Conservation (phyloP, 345 rosid species). For the Erucastrum elatum region DNA sequence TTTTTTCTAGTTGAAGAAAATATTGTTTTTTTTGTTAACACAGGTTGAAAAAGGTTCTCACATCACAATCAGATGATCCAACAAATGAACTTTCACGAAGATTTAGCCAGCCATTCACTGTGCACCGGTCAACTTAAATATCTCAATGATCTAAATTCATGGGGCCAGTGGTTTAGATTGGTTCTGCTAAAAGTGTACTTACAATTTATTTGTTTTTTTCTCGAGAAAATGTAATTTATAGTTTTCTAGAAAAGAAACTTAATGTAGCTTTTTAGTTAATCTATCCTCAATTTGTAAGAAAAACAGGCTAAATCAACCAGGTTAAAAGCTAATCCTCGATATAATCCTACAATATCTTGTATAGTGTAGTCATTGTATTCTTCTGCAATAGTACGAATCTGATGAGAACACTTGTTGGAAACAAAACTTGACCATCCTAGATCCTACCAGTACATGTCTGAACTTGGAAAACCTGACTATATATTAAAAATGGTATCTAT, state of each 20-base stretch:
- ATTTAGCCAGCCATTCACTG: neutral
- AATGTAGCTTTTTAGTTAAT: neutral
- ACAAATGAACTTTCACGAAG: neutral
- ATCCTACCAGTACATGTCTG: too few relatives aligned
- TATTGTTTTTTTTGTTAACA: neutral
- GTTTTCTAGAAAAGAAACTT: neutral
- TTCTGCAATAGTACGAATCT: too few relatives aligned
- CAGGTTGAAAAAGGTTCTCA: neutral
- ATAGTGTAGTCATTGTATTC: too few relatives aligned
- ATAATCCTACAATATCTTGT: too few relatives aligned
- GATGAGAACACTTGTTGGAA: too few relatives aligned
- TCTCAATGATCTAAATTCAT: neutral
- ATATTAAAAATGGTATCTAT: neutral
- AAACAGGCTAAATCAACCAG: too few relatives aligned
- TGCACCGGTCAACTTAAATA: neutral
- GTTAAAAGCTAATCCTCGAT: too few relatives aligned
- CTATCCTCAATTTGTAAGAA: too few relatives aligned
- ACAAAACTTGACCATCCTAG: too few relatives aligned
- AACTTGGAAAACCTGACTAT: too few relatives aligned
- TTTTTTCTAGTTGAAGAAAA: neutral
- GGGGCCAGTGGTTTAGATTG: neutral
- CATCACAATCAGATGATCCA: neutral
- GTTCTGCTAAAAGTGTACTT: neutral
- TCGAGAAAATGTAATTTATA: neutral
- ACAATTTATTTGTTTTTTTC: neutral